A percentile compares a stretch with the other conserved stretches of the same genome.
phyloP scores from a whole-genome alignment of 2,329 filamentous ascomycete species.

The Stemphylium beticola region DNA sequence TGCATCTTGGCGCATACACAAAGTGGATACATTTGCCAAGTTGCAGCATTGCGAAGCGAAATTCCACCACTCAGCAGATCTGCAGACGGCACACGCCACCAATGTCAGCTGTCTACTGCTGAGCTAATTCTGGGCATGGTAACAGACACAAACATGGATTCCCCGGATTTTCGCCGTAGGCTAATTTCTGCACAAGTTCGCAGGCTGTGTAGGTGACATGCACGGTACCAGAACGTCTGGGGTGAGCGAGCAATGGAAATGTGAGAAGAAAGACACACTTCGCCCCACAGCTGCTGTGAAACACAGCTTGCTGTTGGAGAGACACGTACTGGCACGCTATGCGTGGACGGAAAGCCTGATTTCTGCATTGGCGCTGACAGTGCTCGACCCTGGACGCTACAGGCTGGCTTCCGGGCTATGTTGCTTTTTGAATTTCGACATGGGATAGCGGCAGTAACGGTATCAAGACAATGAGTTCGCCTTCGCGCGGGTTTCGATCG shows the following conservation, averaged over 20 bases:
- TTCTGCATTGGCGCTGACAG: neutral
- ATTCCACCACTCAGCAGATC: conserved; percentile 19
- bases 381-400: no score
- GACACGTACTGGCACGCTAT: neutral
- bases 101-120: conserved; percentile 1
- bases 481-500: no score
- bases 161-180: conserved; percentile 6
- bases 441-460: no score
- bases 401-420: no score
- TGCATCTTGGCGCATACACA: conserved; percentile 4
- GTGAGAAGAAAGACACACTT: no score
- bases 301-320: neutral
- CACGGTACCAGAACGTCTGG: neutral
- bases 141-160: conserved; percentile 1
- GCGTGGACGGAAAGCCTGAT: neutral
- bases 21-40: neutral
- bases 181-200: neutral
- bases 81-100: conserved; percentile 11
- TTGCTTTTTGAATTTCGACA: no score
- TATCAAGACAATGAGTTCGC: no score
- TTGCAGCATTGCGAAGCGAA: neutral
- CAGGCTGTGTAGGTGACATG: neutral
- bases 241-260: neutral
- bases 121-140: neutral
- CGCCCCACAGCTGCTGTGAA: neutral